Evolutionary conservation across 192 early-diverging fungal genomes (phyloP).

Genomic region (Dimargaris verticillata): DNA sequence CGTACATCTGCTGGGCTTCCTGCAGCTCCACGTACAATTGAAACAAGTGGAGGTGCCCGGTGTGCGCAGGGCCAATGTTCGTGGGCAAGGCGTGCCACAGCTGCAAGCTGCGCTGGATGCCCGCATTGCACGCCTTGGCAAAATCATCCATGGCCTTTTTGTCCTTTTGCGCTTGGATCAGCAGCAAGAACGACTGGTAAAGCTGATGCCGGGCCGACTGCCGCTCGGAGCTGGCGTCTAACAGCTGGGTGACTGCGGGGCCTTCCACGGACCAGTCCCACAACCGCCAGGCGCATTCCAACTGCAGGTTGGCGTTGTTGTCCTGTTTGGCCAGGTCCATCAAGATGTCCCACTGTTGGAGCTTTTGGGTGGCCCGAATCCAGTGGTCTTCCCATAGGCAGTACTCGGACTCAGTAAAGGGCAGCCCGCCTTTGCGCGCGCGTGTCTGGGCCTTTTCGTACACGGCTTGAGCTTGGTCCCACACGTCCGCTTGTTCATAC

Average conservation of each 20-base stretch:
- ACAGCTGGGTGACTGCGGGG: slow-evolving; percentile 32
- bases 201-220: slow-evolving; percentile 64
- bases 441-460: slow-evolving; percentile 90
- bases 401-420: slow-evolving; percentile 92
- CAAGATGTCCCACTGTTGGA: slow-evolving; percentile 98
- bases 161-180: slow-evolving; percentile 43
- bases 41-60: slow-evolving; percentile 77
- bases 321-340: slow-evolving; percentile 85
- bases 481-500: slow-evolving; percentile 86
- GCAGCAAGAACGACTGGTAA: slow-evolving; percentile 71
- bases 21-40: slow-evolving; percentile 92
- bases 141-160: slow-evolving; percentile 48
- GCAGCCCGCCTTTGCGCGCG: slow-evolving; percentile 63
- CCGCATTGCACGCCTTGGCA: slow-evolving; percentile 67
- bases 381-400: slow-evolving; percentile 96
- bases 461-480: slow-evolving; percentile 75
- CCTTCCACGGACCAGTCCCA: slow-evolving; percentile 82
- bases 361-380: slow-evolving; percentile 70
- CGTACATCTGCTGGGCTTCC: slow-evolving; percentile 80
- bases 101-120: slow-evolving; percentile 66
- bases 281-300: slow-evolving; percentile 89
- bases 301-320: slow-evolving; percentile 61
- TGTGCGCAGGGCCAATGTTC: slow-evolving; percentile 71
- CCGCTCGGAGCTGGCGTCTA: slow-evolving; percentile 49
- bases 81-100: slow-evolving; percentile 82